A percentile compares a stretch with the other conserved stretches of the same genome.
Conservation (phyloP, 2,329 filamentous ascomycete species). For the Sporothrix pallida region DNA sequence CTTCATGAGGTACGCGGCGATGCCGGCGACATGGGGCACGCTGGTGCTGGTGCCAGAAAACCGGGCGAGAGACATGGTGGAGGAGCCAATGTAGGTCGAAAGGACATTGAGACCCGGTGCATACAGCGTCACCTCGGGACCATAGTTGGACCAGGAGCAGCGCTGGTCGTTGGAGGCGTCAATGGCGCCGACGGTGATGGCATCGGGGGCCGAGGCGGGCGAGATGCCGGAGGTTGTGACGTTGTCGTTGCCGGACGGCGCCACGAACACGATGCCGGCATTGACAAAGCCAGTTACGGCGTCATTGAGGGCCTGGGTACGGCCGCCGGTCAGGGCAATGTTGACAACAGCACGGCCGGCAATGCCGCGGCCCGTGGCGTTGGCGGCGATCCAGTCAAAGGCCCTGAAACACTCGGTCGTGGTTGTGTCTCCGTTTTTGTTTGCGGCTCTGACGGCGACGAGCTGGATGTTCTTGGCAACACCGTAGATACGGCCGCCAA, state of each 20-base stretch:
- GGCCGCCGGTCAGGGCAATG: slow-evolving; percentile 64
- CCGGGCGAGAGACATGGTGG: slow-evolving; percentile 50
- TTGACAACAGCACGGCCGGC: slow-evolving; percentile 65
- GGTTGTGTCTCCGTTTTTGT: slow-evolving; percentile 54
- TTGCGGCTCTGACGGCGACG: slow-evolving; percentile 67
- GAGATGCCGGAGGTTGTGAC: slow-evolving; percentile 45
- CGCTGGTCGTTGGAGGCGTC: slow-evolving; percentile 56
- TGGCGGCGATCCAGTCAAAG: slow-evolving; percentile 60
- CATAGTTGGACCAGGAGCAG: slow-evolving; percentile 66
- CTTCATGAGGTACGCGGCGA: slow-evolving; percentile 40
- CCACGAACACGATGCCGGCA: slow-evolving; percentile 61
- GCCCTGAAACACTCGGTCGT: slow-evolving; percentile 63
- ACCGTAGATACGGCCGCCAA: slow-evolving; percentile 65
- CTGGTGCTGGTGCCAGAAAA: slow-evolving; percentile 40
- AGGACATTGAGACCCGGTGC: slow-evolving; percentile 61
- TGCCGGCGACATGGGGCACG: slow-evolving; percentile 39
- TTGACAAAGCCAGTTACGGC: slow-evolving; percentile 55
- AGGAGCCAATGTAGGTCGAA: slow-evolving; percentile 57
- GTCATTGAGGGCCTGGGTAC: slow-evolving; percentile 59
- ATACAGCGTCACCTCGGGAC: slow-evolving; percentile 58
- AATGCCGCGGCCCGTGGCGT: slow-evolving; percentile 51
- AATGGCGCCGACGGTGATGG: slow-evolving; percentile 66
- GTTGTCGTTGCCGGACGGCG: slow-evolving; percentile 64
- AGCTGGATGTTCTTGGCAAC: slow-evolving; percentile 59
- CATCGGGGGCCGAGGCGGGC: slow-evolving; percentile 60